A percentile compares a stretch with the other conserved stretches of the same genome.
Evolutionary conservation across 2,329 filamentous ascomycete species (phyloP).

Genomic region (Fusarium austroafricanum): DNA sequence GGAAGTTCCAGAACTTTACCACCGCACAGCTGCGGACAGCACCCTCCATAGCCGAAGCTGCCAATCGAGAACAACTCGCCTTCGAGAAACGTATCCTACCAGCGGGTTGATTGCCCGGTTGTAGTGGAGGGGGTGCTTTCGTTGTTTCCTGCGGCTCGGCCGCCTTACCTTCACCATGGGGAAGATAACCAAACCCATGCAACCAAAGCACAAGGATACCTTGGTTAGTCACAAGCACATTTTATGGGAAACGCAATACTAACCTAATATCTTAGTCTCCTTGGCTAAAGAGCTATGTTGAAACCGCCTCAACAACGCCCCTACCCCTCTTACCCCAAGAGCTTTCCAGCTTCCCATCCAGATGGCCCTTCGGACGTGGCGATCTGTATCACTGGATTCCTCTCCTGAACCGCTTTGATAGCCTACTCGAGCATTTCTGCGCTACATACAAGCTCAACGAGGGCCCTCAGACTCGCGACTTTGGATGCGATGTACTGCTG

Average conservation of each 20-base stretch:
- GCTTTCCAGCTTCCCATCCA: conserved; percentile 82
- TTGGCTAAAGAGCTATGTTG: conserved; percentile 85
- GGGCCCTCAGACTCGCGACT: conserved; percentile 83
- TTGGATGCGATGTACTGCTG: conserved; percentile 73
- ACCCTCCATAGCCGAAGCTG: conserved; percentile 43
- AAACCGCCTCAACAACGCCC: conserved; percentile 73
- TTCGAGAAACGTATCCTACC: conserved; percentile 54
- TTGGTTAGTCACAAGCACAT: conserved; percentile 60
- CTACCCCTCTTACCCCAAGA: conserved; percentile 81
- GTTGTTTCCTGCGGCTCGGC: conserved; percentile 65
- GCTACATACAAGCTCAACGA: conserved; percentile 81
- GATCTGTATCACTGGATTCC: conserved; percentile 99
- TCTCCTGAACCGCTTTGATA: conserved; percentile 92
- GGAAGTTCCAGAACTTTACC: conserved; percentile 16
- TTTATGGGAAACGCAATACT: conserved; percentile 36
- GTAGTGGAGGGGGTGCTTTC: conserved; percentile 70
- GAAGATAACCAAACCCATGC: conserved; percentile 75
- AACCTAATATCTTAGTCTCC: conserved; percentile 72
- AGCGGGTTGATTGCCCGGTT: conserved; percentile 51
- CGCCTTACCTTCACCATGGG: conserved; percentile 72
- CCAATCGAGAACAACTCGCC: conserved; percentile 51
- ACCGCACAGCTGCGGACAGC: conserved; percentile 22
- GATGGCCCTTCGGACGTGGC: conserved; percentile 95
- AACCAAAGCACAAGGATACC: conserved; percentile 74
- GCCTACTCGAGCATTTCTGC: conserved; percentile 84